Percentiles rank a stretch among this genome's conserved stretches.
phyloP scores from a whole-genome alignment of 2,329 filamentous ascomycete genomes.

The Hymenoscyphus fructigenus region DNA sequence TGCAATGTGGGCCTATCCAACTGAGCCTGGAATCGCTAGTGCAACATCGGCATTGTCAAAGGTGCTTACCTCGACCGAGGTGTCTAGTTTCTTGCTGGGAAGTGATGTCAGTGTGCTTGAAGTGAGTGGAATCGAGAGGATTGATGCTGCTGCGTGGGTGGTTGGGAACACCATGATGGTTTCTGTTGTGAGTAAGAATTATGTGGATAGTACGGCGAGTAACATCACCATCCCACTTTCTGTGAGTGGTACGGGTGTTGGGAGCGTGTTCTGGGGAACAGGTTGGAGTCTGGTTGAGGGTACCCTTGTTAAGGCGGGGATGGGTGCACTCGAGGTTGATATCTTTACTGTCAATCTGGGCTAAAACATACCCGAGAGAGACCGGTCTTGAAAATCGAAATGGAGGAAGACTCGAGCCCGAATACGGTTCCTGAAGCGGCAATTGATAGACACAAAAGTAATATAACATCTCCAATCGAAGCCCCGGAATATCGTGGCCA shows the following conservation, averaged over 20 bases:
- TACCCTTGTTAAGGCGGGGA: conserved; percentile 8
- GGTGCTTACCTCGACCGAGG: conserved; percentile 35
- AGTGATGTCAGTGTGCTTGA: conserved; percentile 7
- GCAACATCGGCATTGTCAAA: conserved; percentile 41
- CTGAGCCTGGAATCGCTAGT: conserved; percentile 36
- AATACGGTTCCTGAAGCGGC: neutral
- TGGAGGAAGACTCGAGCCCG: neutral
- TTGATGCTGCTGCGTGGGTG: conserved; percentile 43
- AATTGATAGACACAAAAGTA: neutral
- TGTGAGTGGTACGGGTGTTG: neutral
- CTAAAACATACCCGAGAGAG: neutral
- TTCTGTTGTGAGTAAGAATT: conserved; percentile 39
- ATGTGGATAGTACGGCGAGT: conserved; percentile 13
- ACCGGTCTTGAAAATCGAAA: neutral
- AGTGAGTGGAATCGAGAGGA: conserved; percentile 29
- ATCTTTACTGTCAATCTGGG: conserved; percentile 36
- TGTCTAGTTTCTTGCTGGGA: conserved; percentile 38
- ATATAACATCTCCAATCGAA: neutral
- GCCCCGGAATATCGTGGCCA: neutral
- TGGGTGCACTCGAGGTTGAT: conserved; percentile 17
- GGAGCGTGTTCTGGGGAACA: conserved; percentile 13
- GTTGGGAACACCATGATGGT: conserved; percentile 36
- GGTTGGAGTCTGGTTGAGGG: conserved; percentile 12
- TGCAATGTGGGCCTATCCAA: conserved; percentile 47
- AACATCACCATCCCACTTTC: conserved; percentile 14